These are phyloP conservation scores for Thelonectria rubi DNA, from an alignment of 2,329 filamentous ascomycete species.

Conservation along the genomic window DNA sequence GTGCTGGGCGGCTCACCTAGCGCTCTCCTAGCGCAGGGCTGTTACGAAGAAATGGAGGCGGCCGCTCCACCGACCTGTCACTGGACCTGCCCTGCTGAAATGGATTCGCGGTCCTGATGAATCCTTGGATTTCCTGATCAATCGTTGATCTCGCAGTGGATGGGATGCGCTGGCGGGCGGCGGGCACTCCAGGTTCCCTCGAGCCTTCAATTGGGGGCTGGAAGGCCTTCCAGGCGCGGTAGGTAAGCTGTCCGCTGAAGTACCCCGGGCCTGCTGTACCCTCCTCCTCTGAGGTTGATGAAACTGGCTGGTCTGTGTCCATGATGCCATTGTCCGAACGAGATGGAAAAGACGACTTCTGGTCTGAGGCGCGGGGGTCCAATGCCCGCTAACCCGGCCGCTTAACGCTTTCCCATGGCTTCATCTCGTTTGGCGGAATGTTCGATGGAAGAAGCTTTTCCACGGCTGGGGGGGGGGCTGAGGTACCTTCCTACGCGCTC, in stretches of 20 bases:
- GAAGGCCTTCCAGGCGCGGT: too few species aligned
- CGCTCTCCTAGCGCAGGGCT: neutral
- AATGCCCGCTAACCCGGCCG: conserved; percentile 4
- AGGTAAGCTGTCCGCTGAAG: too few species aligned
- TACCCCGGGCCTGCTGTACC: too few species aligned
- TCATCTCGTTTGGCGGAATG: neutral
- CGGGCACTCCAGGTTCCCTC: too few species aligned
- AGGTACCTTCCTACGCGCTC: neutral
- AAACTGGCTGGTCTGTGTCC: conserved; percentile 16
- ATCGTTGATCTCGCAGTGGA: too few species aligned
- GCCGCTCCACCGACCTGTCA: conserved; percentile 8
- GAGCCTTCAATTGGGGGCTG: too few species aligned
- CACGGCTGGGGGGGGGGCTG: too few species aligned
- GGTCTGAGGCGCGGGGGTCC: conserved; percentile 1
- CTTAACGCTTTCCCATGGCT: conserved; percentile 2
- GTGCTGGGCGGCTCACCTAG: conserved; percentile 1
- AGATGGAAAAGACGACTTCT: neutral
- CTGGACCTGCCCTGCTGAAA: neutral
- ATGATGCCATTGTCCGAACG: conserved; percentile 22
- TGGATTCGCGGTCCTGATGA: too few species aligned
- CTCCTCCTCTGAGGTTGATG: neutral
- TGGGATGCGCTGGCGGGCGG: too few species aligned
- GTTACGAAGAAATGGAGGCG: neutral
- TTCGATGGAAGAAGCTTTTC: neutral
- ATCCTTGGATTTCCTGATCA: too few species aligned